Evolutionary conservation across 1,284 basidiomycete genomes (phyloP).

Genomic region (Anthracocystis setariae): DNA sequence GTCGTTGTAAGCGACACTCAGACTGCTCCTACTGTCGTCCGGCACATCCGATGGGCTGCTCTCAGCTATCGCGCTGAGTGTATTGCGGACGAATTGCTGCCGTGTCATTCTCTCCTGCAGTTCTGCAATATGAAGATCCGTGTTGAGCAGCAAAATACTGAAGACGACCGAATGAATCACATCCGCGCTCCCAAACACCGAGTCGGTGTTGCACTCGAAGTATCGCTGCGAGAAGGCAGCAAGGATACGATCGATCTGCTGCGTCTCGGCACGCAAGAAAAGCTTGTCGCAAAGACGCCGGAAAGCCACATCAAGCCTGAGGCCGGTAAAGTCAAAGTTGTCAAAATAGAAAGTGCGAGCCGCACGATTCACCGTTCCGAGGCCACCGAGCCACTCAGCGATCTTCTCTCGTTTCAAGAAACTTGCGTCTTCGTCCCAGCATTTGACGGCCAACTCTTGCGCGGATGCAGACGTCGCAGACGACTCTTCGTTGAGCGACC

Average conservation of each 20-base stretch:
- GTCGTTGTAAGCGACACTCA: slow-evolving; percentile 19
- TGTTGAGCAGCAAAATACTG: slow-evolving; percentile 92
- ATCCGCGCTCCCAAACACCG: slow-evolving; percentile 81
- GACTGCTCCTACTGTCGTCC: slow-evolving; percentile 49
- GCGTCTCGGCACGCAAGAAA: slow-evolving; percentile 93
- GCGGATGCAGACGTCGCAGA: slow-evolving; percentile 12
- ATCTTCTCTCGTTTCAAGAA: slow-evolving; percentile 89
- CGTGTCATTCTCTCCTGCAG: slow-evolving; percentile 88
- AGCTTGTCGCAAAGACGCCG: slow-evolving; percentile 88
- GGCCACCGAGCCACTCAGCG: slow-evolving; percentile 91
- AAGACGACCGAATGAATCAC: slow-evolving; percentile 93
- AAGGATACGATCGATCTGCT: slow-evolving; percentile 95
- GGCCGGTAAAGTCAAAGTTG: slow-evolving; percentile 84
- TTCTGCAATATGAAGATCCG: slow-evolving; percentile 95
- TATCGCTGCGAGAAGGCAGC: slow-evolving; percentile 88
- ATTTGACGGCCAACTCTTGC: slow-evolving; percentile 77
- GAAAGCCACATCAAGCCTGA: slow-evolving; percentile 89
- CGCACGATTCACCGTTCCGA: slow-evolving; percentile 79
- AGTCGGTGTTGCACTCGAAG: slow-evolving; percentile 86
- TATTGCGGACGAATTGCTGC: slow-evolving; percentile 92
- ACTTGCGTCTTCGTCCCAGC: slow-evolving; percentile 86
- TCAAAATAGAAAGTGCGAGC: slow-evolving; percentile 84
- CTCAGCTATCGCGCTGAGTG: slow-evolving; percentile 77
- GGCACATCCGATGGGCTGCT: slow-evolving; percentile 12
- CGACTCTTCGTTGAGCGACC: slow-evolving; percentile 5